Evolutionary conservation across 2,329 filamentous ascomycete genomes (phyloP).

Genomic region (Paraphaeosphaeria sporulosa): DNA sequence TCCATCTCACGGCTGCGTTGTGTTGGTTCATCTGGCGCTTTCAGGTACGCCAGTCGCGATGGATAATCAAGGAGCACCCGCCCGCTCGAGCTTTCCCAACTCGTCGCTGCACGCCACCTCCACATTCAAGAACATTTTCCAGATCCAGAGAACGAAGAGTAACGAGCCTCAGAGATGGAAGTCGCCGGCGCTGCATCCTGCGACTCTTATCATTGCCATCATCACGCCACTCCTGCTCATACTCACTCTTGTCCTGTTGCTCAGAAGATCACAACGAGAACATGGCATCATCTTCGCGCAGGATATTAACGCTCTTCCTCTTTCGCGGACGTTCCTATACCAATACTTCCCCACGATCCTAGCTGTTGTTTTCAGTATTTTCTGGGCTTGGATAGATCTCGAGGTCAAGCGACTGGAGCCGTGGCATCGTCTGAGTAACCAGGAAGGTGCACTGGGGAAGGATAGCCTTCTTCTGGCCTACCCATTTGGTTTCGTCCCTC

Average conservation of each 20-base stretch:
- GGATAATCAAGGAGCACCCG: background rate
- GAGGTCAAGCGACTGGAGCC: constrained; percentile 67
- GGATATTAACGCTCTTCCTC: constrained; percentile 49
- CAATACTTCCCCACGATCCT: constrained; percentile 59
- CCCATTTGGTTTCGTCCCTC: constrained; percentile 58
- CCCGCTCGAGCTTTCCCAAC: constrained; percentile 8
- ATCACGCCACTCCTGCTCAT: constrained; percentile 45
- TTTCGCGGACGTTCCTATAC: constrained; percentile 57
- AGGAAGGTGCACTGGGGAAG: constrained; percentile 51
- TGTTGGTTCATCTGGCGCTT: background rate
- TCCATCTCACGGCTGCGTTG: background rate
- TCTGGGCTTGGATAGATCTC: constrained; percentile 68
- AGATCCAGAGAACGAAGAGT: constrained; percentile 1
- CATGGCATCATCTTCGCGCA: constrained; percentile 54
- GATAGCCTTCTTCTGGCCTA: constrained; percentile 64
- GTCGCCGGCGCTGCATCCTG: constrained; percentile 26
- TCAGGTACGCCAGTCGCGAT: background rate
- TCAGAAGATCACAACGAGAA: constrained; percentile 49
- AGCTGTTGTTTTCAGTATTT: constrained; percentile 62
- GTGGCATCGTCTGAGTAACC: constrained; percentile 64
- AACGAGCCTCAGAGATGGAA: constrained; percentile 25
- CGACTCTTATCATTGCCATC: constrained; percentile 22
- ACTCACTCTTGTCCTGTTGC: constrained; percentile 55
- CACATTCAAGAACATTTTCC: background rate
- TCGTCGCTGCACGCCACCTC: background rate